A percentile compares a stretch with the other conserved stretches of the same genome.
These are phyloP conservation scores for Collariella sp. DNA, from an alignment of 495 filamentous ascomycete genomes.

Conservation along the genomic window DNA sequence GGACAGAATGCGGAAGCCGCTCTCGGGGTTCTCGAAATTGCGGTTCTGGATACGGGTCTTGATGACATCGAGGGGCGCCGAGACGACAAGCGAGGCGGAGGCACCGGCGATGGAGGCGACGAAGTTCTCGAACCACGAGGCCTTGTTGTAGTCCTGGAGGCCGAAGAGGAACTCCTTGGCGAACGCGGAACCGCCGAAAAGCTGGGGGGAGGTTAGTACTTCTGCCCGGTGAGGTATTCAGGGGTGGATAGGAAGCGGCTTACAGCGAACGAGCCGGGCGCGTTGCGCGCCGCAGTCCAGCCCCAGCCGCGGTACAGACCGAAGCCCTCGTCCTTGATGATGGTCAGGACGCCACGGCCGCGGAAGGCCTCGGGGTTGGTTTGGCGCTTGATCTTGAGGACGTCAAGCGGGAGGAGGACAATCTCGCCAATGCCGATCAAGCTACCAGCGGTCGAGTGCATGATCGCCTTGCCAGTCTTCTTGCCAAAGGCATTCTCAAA, in stretches of 20 bases:
- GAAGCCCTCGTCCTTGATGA: constrained; percentile 89
- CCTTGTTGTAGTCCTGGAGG: constrained; percentile 86
- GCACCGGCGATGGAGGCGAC: constrained; percentile 92
- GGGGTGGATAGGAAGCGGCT: constrained; percentile 27
- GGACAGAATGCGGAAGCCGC: constrained; percentile 74
- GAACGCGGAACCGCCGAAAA: constrained; percentile 97
- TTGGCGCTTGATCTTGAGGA: constrained; percentile 98
- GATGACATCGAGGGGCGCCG: constrained; percentile 94
- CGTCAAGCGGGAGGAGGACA: constrained; percentile 86
- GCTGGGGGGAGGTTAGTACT: constrained; percentile 40
- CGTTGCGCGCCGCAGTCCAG: constrained; percentile 96
- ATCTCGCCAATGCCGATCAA: constrained; percentile 97
- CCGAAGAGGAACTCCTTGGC: constrained; percentile 92
- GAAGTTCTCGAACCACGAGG: constrained; percentile 94
- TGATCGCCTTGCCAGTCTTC: constrained; percentile 94
- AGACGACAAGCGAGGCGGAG: constrained; percentile 83
- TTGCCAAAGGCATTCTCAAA: constrained; percentile 90
- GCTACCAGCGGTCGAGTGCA: constrained; percentile 93
- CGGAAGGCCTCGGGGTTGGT: constrained; percentile 98
- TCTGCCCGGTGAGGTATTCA: not conserved
- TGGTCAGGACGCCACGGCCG: constrained; percentile 81
- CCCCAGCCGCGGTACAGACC: constrained; percentile 92
- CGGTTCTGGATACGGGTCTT: constrained; percentile 99
- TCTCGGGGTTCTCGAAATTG: constrained; percentile 96
- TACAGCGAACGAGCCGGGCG: constrained; percentile 94